These are phyloP conservation scores for Aegilops umbellulata DNA, from an alignment of 176 grass and related monocot genomes.

Conservation along the genomic window DNA sequence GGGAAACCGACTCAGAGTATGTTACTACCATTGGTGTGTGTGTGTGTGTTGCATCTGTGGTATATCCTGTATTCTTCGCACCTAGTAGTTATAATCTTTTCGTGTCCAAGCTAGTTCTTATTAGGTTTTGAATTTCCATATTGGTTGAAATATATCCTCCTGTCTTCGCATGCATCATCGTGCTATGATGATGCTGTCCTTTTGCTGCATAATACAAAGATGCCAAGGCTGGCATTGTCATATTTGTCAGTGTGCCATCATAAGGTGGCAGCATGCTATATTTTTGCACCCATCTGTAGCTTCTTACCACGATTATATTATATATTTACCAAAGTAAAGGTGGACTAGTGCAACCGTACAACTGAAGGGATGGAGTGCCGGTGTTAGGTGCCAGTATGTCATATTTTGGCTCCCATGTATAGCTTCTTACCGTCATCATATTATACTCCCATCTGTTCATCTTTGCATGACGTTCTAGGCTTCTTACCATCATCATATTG, in stretches of 20 bases:
- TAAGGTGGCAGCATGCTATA: background rate
- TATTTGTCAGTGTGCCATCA: background rate
- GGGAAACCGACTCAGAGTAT: conserved; percentile 97
- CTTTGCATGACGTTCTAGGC: background rate
- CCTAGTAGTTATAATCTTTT: background rate
- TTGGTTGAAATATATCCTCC: conserved; percentile 16
- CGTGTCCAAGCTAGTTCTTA: background rate
- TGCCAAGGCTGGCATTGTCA: background rate
- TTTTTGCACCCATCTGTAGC: background rate
- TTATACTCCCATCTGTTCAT: background rate
- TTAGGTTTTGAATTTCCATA: conserved; percentile 1
- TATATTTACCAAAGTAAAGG: background rate
- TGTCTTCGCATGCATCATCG: background rate
- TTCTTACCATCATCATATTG: background rate
- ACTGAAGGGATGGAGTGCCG: background rate
- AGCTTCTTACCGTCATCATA: background rate
- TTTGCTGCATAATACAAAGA: conserved; percentile 12
- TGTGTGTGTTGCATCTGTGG: conserved; percentile 8
- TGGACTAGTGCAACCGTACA: background rate
- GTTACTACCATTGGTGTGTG: conserved; percentile 34
- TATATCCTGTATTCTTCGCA: background rate
- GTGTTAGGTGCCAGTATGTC: background rate
- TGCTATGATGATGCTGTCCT: background rate
- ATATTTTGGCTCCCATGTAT: background rate
- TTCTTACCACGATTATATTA: background rate